Evolutionary conservation across 1,284 basidiomycete genomes (phyloP).

Genomic region (Fomitopsis betulina): DNA sequence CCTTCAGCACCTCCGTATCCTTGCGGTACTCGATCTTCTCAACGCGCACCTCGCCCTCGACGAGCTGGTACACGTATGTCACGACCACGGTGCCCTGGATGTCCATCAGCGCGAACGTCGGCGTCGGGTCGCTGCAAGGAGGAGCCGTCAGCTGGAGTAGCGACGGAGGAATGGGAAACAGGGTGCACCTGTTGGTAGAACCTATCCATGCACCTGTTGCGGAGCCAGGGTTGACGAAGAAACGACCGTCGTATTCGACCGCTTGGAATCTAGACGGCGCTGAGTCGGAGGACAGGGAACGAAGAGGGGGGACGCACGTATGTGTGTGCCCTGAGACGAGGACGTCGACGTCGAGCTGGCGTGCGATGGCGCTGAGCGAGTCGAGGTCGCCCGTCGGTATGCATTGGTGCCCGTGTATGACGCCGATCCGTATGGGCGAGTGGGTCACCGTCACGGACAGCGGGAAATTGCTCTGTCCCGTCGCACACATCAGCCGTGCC

Average conservation of each 20-base stretch:
- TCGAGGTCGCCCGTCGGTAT: conserved; percentile 92
- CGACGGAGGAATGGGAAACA: neutral
- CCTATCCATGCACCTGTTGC: conserved; percentile 95
- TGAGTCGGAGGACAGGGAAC: neutral
- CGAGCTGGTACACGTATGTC: conserved; percentile 93
- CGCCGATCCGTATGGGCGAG: conserved; percentile 86
- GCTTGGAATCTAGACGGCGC: conserved; percentile 75
- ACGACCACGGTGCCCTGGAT: conserved; percentile 93
- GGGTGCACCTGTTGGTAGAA: conserved; percentile 56
- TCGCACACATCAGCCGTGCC: neutral
- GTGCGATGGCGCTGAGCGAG: conserved; percentile 80
- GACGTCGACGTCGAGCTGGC: conserved; percentile 98
- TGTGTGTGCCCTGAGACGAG: conserved; percentile 93
- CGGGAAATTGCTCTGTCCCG: conserved; percentile 66
- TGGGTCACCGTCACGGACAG: conserved; percentile 82
- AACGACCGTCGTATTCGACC: conserved; percentile 85
- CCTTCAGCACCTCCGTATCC: conserved; percentile 45
- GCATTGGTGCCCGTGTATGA: conserved; percentile 94
- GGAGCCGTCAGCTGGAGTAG: neutral
- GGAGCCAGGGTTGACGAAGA: conserved; percentile 96
- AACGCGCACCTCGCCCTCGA: conserved; percentile 88
- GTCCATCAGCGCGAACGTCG: conserved; percentile 92
- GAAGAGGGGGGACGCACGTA: conserved; percentile 49
- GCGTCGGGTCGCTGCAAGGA: conserved; percentile 51
- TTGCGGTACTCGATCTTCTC: conserved; percentile 84